Evolutionary conservation across 257 asterid genomes (phyloP).

Genomic region (Mentha longifolia): DNA sequence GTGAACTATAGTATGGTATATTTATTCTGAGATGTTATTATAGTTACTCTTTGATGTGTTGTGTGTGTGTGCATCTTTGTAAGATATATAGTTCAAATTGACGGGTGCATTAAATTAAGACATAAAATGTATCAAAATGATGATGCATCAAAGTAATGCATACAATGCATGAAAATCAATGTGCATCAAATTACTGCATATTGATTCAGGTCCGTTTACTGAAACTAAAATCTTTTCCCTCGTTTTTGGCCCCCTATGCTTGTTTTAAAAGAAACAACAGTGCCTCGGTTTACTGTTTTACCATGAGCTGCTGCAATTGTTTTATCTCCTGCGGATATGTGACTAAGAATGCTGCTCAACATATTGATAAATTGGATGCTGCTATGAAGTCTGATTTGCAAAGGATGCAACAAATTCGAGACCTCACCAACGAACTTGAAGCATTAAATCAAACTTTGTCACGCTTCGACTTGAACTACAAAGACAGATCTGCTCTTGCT

Average conservation of each 20-base stretch:
- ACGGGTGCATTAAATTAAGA: too few species aligned
- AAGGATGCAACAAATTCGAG: constrained; percentile 67
- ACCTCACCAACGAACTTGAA: constrained; percentile 68
- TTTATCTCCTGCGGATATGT: constrained; percentile 87
- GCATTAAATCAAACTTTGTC: constrained; percentile 64
- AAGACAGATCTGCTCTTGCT: constrained; percentile 72
- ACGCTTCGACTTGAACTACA: constrained; percentile 60
- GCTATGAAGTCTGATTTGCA: constrained; percentile 83
- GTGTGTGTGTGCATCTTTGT: background rate
- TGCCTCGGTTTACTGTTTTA: constrained; percentile 83
- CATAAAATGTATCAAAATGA: too few species aligned
- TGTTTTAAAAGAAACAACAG: constrained; percentile 64
- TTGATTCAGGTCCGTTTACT: constrained; percentile 27
- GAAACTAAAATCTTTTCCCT: constrained; percentile 25
- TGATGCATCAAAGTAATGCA: too few species aligned
- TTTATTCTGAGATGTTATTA: background rate
- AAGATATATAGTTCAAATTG: too few species aligned
- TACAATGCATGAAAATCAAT: too few species aligned
- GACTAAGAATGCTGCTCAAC: constrained; percentile 91
- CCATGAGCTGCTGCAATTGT: constrained; percentile 86
- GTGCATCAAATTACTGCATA: background rate
- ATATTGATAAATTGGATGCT: constrained; percentile 81
- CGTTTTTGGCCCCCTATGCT: constrained; percentile 33
- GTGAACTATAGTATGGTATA: background rate
- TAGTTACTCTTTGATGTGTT: background rate